Conservation (phyloP, 306 rosid species). For the Lathyrus aphaca region DNA sequence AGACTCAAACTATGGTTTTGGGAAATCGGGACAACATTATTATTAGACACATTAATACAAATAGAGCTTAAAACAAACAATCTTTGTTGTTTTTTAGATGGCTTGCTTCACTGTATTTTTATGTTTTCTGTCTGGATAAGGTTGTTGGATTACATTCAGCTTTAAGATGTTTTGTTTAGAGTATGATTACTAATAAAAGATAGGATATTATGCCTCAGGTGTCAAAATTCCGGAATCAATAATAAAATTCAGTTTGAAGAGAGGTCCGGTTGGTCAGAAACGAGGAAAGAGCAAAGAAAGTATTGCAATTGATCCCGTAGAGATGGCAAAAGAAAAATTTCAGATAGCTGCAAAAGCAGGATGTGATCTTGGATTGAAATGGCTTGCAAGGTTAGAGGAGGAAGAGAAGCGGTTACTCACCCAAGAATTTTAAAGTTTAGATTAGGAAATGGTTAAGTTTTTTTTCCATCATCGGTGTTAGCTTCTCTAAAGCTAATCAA, state of each 20-base stretch:
- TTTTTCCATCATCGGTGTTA: background rate
- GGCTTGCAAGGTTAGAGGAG: slow-evolving; percentile 83
- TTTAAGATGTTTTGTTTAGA: slow-evolving; percentile 8
- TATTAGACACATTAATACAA: background rate
- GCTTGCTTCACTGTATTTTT: slow-evolving; percentile 22
- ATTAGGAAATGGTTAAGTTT: background rate
- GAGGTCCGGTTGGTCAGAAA: slow-evolving; percentile 50
- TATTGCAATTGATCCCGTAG: slow-evolving; percentile 52
- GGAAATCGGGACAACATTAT: background rate
- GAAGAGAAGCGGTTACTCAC: slow-evolving; percentile 64
- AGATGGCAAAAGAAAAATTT: slow-evolving; percentile 84
- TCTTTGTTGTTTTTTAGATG: slow-evolving; percentile 14
- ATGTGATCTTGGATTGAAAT: slow-evolving; percentile 84
- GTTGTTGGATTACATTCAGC: slow-evolving; percentile 21
- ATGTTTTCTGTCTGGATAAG: slow-evolving; percentile 16
- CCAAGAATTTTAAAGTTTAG: slow-evolving; percentile 17
- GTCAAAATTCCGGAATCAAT: slow-evolving; percentile 70
- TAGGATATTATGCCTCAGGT: slow-evolving; percentile 54
- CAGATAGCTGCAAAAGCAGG: slow-evolving; percentile 82
- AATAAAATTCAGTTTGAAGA: slow-evolving; percentile 53
- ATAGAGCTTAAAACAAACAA: too few species aligned
- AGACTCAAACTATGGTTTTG: background rate
- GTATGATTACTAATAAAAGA: slow-evolving; percentile 22
- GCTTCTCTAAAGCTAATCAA: slow-evolving; percentile 8
- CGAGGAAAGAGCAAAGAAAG: slow-evolving; percentile 50